Percentiles rank a stretch among this genome's conserved stretches.
These are phyloP conservation scores for Mychonastes homosphaera DNA, from an alignment of 139 green algal species.

Conservation along the genomic window DNA sequence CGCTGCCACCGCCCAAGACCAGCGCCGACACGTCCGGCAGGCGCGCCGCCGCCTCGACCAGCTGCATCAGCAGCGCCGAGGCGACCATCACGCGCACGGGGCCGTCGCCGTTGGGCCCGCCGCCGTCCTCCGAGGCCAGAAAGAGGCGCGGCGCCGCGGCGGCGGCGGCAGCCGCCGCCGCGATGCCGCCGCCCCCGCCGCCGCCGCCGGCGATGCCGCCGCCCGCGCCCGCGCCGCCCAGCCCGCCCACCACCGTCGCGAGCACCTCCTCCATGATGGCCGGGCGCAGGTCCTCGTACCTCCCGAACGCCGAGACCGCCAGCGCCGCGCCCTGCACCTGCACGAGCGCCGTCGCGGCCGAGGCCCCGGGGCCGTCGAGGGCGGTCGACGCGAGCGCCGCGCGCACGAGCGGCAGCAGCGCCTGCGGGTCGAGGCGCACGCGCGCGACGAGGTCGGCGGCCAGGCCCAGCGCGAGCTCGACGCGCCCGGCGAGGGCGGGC, in stretches of 20 bases:
- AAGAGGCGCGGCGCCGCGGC: slow-evolving; percentile 12
- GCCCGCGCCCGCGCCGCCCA: slow-evolving; percentile 3
- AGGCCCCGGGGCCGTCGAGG: slow-evolving; percentile 22
- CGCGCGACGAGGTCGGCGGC: slow-evolving; percentile 23
- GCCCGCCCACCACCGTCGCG: slow-evolving; percentile 19
- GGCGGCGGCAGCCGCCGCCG: background rate
- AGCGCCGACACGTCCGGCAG: too few species aligned
- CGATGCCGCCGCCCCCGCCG: background rate
- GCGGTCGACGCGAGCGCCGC: slow-evolving; percentile 31
- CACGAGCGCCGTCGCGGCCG: slow-evolving; percentile 34
- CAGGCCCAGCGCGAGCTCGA: slow-evolving; percentile 25
- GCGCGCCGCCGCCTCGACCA: slow-evolving; percentile 51
- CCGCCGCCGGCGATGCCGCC: slow-evolving; percentile 1
- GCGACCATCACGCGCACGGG: slow-evolving; percentile 37
- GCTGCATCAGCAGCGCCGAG: slow-evolving; percentile 53
- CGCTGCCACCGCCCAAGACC: too few species aligned
- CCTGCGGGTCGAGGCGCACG: slow-evolving; percentile 22
- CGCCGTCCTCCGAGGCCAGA: slow-evolving; percentile 3
- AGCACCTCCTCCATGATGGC: slow-evolving; percentile 47
- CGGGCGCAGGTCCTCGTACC: slow-evolving; percentile 21
- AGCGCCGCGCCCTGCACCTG: slow-evolving; percentile 45
- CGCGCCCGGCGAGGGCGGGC: slow-evolving; percentile 15
- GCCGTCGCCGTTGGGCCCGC: background rate
- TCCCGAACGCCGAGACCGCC: slow-evolving; percentile 33
- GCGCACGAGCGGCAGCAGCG: slow-evolving; percentile 50